Evolutionary conservation across 169 alveolate genomes (phyloP), one percentile per base, ranked within the genome.

Genomic region (Plasmodium fragile): DNA sequence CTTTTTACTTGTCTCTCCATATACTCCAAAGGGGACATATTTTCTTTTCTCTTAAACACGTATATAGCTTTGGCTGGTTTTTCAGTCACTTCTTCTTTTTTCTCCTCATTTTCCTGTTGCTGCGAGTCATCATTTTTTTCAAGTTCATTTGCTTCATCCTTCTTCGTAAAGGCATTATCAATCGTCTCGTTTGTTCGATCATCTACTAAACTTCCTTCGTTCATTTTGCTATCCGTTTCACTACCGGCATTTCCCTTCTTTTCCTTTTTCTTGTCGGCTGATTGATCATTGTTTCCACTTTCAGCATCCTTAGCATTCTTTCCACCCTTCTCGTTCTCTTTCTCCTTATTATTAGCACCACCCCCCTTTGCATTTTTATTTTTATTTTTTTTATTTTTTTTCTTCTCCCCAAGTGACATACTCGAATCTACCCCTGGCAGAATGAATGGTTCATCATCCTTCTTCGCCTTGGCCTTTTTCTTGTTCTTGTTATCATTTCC

Each of bases 1-100:
- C 98, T 95, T 82, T 98, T 97, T 72, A 96, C 96, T 32, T 96
- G 96, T 49, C 99, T 83, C 85, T 94, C 94, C 75, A 97, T 95
- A 91, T 93, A 95, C 72, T 96, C 98, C 84, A 90, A 89, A 13
- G 96, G 95, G 53, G 92, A 92, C 65, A 96, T 90, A 18, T 92
- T 93, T 39, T 93, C 92, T 59, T 92, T 92, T 81, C 82, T 93
- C 49, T 85, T 85, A 85, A 85, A 85, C 4, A 85, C 93, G 16
- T 85, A 85, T 13, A 85, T 30, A 49, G 93, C 93, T 28, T 85
- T 85, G 16, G 93, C 79, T 32, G 93, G 93, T 39, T 85, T 85
- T n/a, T 36, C 80, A 1, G 75, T 65, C 41, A 8, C 52, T 73
- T 72, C 49, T 73, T 72, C 92, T 53, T 82, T 65, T 82, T 41